Evolutionary conservation across 257 asterid species (phyloP), one percentile per base, ranked within the genome.

Genomic region (Haberlea rhodopensis): DNA sequence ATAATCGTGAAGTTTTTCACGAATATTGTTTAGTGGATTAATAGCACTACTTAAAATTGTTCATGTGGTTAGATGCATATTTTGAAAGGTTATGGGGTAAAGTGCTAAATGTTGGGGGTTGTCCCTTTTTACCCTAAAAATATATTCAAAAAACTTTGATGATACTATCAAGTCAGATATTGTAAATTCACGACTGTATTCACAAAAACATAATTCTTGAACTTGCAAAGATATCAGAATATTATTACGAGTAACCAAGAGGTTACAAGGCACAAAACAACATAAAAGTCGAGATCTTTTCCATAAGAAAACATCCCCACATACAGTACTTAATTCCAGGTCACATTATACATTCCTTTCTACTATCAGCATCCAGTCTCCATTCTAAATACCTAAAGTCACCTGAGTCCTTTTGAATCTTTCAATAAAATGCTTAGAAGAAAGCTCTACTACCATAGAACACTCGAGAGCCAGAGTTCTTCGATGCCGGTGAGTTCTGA

Each of bases 361-460:
- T n/a, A n/a, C 51, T 57, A 59, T 53, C 57, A 74, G 73, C 80
- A 69, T 73, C n/a, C 78, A 78, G 83, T 70, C 76, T 72, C 53
- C 75, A 56, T 72, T 77, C 88, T 82, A 85, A 69, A 25, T 59
- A 58, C 51, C 85, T 77, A 81, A 80, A 67, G 83, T 76, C 89
- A 84, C n/a, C n/a, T 56, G 78, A 71, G 80, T 68, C 57, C 54
- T 31, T 40, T n/a, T 28, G 67, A 67, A 68, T 73, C 60, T 55
- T 27, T 60, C 53, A 63, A 31, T 40, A 61, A 22, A 61, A 63
- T 40, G 75, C 80, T 94, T 85, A 90, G 89, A 92, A 92, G 84
- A 92, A 92, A 70, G 99, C 99, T 78, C 97, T 76, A 57, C 97
- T 89, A 28, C 99, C 97, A 71, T 94, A 94, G 68, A 94, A 94